Evolutionary conservation across 148 eudicot genomes (phyloP), one percentile per base, ranked within the genome.

Genomic region (Vaccinium vitisidaea): DNA sequence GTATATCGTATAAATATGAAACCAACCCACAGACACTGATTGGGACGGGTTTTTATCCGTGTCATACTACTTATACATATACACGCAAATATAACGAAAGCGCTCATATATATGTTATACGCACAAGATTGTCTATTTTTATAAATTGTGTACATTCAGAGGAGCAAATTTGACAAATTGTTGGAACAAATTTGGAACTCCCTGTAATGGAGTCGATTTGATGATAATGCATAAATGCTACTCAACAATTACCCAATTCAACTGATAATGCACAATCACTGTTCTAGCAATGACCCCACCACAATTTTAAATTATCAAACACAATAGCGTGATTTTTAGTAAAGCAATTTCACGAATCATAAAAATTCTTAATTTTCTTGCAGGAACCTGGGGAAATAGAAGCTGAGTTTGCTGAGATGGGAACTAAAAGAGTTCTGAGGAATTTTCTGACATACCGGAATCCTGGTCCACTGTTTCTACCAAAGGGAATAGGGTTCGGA

Each of bases 351-450:
- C 15, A 65, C 23, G 71, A 25, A n/a, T 65, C 50, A 2, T 16
- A 39, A 10, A 0, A 75, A 39, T 53, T 15, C 23, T 48, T 1
- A 12, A 1, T 50, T 54, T 49, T 56, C n/a, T 80, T 84, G 63
- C n/a, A 90, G 91, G 90, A 86, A 85, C 91, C 90, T 46, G 90
- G 92, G 39, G 92, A 87, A 36, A 86, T 89, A 36, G 92, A 89
- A 86, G 91, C 87, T 23, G 90, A 82, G 76, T 82, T 90, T 79
- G 89, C 82, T 0, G 53, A 82, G 25, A 19, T 89, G 19, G 88
- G 89, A 69, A 39, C 75, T 50, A 84, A 86, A 87, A 88, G 80
- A 54, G 83, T 90, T 49, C 8, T 90, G 6, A 86, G 84, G 81
- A 84, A 84, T 9, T 12, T 90, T 30, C 54, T 89, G 1, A 85